Evolutionary conservation across 441 rosid genomes (phyloP).

Genomic region (Populus trichocarpa): DNA sequence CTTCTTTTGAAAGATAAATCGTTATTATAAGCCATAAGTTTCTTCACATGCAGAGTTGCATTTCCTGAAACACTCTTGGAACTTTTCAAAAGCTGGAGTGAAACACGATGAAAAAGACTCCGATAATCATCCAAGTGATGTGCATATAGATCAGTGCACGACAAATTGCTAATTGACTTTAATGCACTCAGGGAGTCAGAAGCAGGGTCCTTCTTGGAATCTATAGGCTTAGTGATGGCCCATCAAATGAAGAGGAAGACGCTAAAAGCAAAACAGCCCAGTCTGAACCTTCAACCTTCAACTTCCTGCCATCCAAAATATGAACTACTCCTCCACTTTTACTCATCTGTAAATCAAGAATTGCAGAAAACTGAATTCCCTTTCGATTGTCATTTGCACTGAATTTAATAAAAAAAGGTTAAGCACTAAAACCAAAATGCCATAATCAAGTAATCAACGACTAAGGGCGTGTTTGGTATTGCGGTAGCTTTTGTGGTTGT

Average conservation of each 20-base stretch:
- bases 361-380: constrained; percentile 70
- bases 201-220: constrained; percentile 62
- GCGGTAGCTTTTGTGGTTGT: too few species aligned
- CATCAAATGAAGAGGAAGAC: constrained; percentile 82
- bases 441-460: too few species aligned
- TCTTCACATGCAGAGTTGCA: constrained; percentile 19
- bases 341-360: constrained; percentile 60
- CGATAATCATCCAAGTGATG: constrained; percentile 79
- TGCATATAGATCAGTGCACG: constrained; percentile 55
- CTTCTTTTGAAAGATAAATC: constrained; percentile 16
- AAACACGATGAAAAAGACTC: constrained; percentile 73
- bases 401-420: constrained; percentile 20
- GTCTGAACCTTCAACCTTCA: constrained; percentile 67
- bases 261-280: constrained; percentile 69
- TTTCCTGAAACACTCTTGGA: constrained; percentile 25
- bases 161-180: constrained; percentile 33
- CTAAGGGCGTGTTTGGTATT: too few species aligned
- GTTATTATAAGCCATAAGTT: constrained; percentile 10
- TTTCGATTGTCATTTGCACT: constrained; percentile 42
- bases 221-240: constrained; percentile 67
- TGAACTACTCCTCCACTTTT: constrained; percentile 38
- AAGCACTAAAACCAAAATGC: not conserved
- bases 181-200: constrained; percentile 42
- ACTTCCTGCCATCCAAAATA: constrained; percentile 51
- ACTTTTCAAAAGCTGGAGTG: constrained; percentile 61